Evolutionary conservation across 2,329 filamentous ascomycete species (phyloP), one percentile per base, ranked within the genome.

Genomic region (Spiromastix sp.): DNA sequence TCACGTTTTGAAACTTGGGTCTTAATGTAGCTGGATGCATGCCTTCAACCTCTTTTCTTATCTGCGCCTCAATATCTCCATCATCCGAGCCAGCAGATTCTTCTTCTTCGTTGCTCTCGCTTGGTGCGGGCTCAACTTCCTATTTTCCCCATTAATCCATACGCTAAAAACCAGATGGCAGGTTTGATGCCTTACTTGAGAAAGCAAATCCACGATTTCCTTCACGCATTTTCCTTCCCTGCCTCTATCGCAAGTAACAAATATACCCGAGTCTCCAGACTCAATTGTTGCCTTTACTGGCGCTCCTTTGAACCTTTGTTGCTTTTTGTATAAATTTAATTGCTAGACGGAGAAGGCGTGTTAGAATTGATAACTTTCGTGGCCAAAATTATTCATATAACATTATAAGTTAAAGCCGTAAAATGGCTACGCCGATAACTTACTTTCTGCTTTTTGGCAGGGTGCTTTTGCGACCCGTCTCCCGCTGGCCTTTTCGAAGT

Each of bases 191-290:
- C 60, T 42, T 39, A 73, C 71, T 54, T 74, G 64, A 25, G 66
- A 60, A 48, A 79, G 71, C 8, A 78, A 48, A 52, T 77, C 72
- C 27, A 67, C 54, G 33, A 74, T 58, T 45, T 80, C 76, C 29
- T 60, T 60, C 15, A 72, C 64, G 38, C 72, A 75, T 56, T 74
- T 77, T 26, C 59, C 62, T 57, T 80, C 75, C 48, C 66, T 70
- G 41, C 72, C 72, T 57, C 72, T 72, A 40, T 73, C 68, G 50
- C 74, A 78, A 3, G 75, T 77, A 27, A 73, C 69, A 63, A 76
- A 78, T 18, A 79, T 74, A 8, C 76, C 76, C 33, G 66, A 63
- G 48, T 79, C 74, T 11, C 74, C 75, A 35, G 45, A 49, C 38
- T 64, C 60, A 33, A 67, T 45, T 49, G n/a, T n/a, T n/a, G n/a